Percentiles rank a stretch among this genome's conserved stretches.
These are phyloP conservation scores for Syzygium oleosum DNA, from an alignment of 345 rosid genomes.

Conservation along the genomic window DNA sequence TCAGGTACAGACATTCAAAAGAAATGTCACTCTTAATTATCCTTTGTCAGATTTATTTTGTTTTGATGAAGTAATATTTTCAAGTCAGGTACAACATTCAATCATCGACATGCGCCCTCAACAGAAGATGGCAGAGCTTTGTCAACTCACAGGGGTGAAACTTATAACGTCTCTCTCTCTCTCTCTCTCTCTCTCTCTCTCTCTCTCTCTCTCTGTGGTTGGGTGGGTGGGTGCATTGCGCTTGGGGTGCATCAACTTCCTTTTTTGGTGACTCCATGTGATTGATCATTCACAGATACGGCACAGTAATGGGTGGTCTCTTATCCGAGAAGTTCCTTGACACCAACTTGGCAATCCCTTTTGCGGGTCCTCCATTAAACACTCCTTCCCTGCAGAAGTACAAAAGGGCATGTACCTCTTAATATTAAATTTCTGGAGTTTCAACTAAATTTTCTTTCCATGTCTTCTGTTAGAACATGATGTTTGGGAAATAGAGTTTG, in stretches of 20 bases:
- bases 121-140: constrained; percentile 92
- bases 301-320: constrained; percentile 94
- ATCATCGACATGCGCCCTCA: constrained; percentile 96
- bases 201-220: background rate
- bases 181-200: constrained; percentile 6
- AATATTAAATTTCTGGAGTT: background rate
- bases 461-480: background rate
- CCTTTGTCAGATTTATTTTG: background rate
- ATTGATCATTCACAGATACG: constrained; percentile 50
- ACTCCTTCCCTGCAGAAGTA: constrained; percentile 92
- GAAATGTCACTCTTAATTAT: background rate
- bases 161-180: constrained; percentile 68
- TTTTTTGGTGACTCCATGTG: background rate
- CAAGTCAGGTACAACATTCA: constrained; percentile 84
- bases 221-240: background rate
- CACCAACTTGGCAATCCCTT: constrained; percentile 77
- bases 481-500: background rate
- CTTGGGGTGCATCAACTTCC: background rate
- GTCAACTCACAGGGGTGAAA: constrained; percentile 84
- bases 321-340: constrained; percentile 89
- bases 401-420: constrained; percentile 54
- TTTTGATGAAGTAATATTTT: background rate
- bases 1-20: constrained; percentile 40
- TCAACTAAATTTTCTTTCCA: background rate
- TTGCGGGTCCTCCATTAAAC: constrained; percentile 73